Percentiles rank a stretch among this genome's conserved stretches.
Conservation (phyloP, 768 basidiomycete species). For the Collybiopsis luxurians region DNA sequence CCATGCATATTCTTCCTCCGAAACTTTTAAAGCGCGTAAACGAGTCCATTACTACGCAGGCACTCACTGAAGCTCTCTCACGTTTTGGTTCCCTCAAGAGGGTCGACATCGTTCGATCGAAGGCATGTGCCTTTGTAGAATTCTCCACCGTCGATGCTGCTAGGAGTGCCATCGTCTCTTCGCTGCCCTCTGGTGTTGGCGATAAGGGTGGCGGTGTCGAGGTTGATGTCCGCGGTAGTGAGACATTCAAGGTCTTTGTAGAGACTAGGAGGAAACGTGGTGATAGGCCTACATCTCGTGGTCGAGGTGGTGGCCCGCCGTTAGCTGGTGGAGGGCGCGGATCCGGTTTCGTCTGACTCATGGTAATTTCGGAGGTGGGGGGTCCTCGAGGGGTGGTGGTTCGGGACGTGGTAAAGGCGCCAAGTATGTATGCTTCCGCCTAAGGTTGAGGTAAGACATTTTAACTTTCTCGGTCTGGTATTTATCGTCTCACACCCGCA, state of each 20-base stretch:
- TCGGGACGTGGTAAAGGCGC: constrained; percentile 6
- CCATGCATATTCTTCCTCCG: no score
- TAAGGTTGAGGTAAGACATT: no score
- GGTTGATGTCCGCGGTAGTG: constrained; percentile 62
- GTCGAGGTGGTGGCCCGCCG: constrained; percentile 26
- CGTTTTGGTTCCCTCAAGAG: constrained; percentile 86
- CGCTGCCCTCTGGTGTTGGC: constrained; percentile 62
- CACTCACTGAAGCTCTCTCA: constrained; percentile 49
- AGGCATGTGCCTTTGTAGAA: constrained; percentile 95
- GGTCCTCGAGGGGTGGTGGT: constrained; percentile 1
- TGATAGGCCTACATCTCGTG: constrained; percentile 42
- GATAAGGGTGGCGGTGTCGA: constrained; percentile 91
- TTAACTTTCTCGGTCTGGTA: no score
- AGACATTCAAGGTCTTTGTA: constrained; percentile 58
- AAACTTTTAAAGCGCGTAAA: constrained; percentile 84
- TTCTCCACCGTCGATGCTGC: constrained; percentile 77
- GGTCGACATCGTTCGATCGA: constrained; percentile 81
- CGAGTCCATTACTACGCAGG: constrained; percentile 54
- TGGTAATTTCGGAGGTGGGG: constrained; percentile 4
- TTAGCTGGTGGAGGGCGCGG: constrained; percentile 21
- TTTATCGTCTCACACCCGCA: no score
- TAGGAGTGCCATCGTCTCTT: constrained; percentile 78
- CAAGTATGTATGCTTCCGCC: background rate
- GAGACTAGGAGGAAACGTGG: constrained; percentile 92
- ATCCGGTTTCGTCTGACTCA: constrained; percentile 13